A percentile compares a stretch with the other conserved stretches of the same genome.
phyloP scores from a whole-genome alignment of 129 eudicot genomes.

The Kitagawia praeruptora region DNA sequence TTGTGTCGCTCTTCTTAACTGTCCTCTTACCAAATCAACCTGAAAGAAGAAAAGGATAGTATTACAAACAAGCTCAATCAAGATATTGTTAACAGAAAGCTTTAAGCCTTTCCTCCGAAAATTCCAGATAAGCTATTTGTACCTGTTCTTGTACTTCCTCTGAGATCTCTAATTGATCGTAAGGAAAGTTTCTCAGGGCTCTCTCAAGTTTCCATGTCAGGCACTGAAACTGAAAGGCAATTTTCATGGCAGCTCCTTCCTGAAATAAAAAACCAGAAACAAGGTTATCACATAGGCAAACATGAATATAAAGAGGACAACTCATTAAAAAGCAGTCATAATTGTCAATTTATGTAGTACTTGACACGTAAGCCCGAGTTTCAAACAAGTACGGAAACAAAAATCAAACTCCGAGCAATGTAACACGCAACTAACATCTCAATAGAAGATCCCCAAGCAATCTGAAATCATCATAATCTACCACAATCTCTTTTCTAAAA shows the following conservation, averaged over 20 bases:
- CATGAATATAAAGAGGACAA: neutral
- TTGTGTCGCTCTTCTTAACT: conserved; percentile 40
- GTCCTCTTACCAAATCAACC: conserved; percentile 54
- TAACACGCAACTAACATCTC: neutral
- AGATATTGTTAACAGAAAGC: neutral
- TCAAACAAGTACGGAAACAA: neutral
- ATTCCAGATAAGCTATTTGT: neutral
- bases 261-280: conserved; percentile 19
- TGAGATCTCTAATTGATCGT: conserved; percentile 46
- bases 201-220: conserved; percentile 54
- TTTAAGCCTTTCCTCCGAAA: neutral
- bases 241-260: conserved; percentile 69
- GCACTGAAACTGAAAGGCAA: conserved; percentile 68
- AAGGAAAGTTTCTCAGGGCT: conserved; percentile 40
- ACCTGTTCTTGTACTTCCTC: conserved; percentile 77
- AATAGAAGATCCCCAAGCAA: neutral
- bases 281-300: neutral
- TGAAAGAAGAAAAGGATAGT: conserved; percentile 9
- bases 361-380: too few relatives aligned
- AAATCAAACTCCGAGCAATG: neutral
- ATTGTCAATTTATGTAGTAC: neutral
- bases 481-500: neutral
- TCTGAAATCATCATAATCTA: neutral
- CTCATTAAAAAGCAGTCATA: neutral
- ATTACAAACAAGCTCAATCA: neutral